Evolutionary conservation across 257 asterid species (phyloP).

Genomic region (Nicotiana undulata): DNA sequence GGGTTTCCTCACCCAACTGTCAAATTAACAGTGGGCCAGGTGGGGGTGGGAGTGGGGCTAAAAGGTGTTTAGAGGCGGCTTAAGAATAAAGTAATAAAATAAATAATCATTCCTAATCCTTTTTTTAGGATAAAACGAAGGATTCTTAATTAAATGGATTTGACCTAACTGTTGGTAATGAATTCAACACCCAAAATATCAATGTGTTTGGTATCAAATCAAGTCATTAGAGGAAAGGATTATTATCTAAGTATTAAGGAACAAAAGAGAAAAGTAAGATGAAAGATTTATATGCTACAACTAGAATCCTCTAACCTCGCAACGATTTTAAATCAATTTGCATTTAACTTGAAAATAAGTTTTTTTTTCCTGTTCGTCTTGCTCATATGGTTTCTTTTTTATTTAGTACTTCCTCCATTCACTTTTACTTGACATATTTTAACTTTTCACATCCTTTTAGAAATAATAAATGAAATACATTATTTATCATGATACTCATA

Average conservation of each 20-base stretch:
- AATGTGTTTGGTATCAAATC: background rate
- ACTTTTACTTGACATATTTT: too few species aligned
- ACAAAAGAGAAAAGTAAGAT: background rate
- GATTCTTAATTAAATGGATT: background rate
- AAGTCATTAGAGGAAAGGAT: background rate
- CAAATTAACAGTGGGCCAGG: conserved; percentile 5
- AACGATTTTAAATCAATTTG: too few species aligned
- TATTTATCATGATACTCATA: too few species aligned
- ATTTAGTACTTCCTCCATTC: too few species aligned
- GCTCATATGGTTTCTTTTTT: background rate
- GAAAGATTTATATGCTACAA: background rate
- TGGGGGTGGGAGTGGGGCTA: background rate
- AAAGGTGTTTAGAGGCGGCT: conserved; percentile 19
- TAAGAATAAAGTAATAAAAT: conserved; percentile 30
- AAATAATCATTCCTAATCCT: conserved; percentile 20
- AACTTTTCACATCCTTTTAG: too few species aligned
- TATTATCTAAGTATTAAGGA: background rate
- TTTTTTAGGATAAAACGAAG: background rate
- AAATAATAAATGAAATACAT: too few species aligned
- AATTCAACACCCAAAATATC: background rate
- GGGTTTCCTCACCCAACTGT: conserved; percentile 12
- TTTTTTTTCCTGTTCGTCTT: background rate
- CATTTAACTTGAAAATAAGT: too few species aligned
- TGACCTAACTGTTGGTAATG: conserved; percentile 3
- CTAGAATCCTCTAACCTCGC: background rate